A percentile compares a stretch with the other conserved stretches of the same genome.
Evolutionary conservation across 768 basidiomycete genomes (phyloP).

Genomic region (Russula lepida): DNA sequence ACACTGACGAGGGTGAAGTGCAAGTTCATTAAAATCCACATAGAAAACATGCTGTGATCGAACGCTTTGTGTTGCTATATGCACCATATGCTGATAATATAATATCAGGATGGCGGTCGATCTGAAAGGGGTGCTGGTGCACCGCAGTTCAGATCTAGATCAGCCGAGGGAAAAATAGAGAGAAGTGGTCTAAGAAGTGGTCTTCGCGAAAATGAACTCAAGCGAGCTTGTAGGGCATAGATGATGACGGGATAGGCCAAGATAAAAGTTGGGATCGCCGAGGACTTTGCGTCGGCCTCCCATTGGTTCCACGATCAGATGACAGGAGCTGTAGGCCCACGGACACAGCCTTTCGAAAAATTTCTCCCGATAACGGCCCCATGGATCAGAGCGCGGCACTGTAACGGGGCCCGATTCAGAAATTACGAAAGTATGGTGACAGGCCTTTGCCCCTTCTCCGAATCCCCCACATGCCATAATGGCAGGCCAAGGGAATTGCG

Average conservation of each 20-base stretch:
- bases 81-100: neutral
- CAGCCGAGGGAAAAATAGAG: neutral
- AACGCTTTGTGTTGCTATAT: neutral
- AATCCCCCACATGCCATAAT: neutral
- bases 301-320: neutral
- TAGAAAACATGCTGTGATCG: too few relatives aligned
- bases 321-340: neutral
- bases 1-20: too few relatives aligned
- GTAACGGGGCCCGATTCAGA: neutral
- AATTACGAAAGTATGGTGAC: neutral
- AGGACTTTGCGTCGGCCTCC: neutral
- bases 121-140: too few relatives aligned
- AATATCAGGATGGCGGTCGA: neutral
- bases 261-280: neutral
- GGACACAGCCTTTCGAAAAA: neutral
- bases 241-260: neutral
- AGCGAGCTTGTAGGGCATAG: neutral
- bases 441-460: neutral
- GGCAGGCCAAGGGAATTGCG: neutral
- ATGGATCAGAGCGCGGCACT: neutral
- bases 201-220: neutral
- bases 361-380: neutral
- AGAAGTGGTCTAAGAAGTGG: neutral
- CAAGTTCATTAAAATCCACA: too few relatives aligned
- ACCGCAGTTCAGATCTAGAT: neutral